Base-by-base conservation (phyloP, 1,139 yeast species). In the Hemisphaericaspora lyxosophila region DNA sequence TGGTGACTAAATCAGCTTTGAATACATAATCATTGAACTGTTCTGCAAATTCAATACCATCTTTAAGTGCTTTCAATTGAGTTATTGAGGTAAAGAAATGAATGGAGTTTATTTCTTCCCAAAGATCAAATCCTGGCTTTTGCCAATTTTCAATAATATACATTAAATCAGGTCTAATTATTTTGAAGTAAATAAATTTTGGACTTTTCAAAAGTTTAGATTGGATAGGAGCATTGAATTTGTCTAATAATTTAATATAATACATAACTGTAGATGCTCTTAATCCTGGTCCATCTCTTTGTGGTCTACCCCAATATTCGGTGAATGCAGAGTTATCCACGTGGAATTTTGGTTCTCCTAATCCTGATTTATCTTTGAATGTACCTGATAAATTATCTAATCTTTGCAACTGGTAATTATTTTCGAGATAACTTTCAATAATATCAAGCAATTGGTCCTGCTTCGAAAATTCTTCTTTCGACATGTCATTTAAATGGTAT, bases 281-380 rank as follows among this genome's bases (percentile, higher is more conserved):
- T 41, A 90, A 69, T 0, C 95, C 94, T 0, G 97, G 97, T 0
- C 97, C 97, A 59, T 92, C 98, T 45, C 88, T 75, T 60, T 90
- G 98, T 1, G 98, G 98, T 50, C 98, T 72, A 2, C 97, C 97
- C 98, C 97, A 90, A 28, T 66, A 57, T 2, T 67, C 80, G 12
- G 62, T 57, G 50, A 84, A 90, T 1, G 85, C 69, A 0, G 76
- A 54, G 20, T 84, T 82, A 55, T 87, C 75, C 3, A 81, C 79
- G 54, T 73, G 59, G 53, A 85, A 89, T 57, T 90, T 90, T 4
- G 97, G 97, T 55, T 90, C 97, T 1, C 97, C 97, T 26, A 90
- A 68, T 3, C 89, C 89, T 30, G 64, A 56, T 39, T 70, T 59
- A 39, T 67, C 71, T 30, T 64, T 67, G 55, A 82, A 82, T 1